Evolutionary conservation across 192 early-diverging fungal genomes (phyloP), one percentile per base, ranked within the genome.

Genomic region (Backusella westeae): DNA sequence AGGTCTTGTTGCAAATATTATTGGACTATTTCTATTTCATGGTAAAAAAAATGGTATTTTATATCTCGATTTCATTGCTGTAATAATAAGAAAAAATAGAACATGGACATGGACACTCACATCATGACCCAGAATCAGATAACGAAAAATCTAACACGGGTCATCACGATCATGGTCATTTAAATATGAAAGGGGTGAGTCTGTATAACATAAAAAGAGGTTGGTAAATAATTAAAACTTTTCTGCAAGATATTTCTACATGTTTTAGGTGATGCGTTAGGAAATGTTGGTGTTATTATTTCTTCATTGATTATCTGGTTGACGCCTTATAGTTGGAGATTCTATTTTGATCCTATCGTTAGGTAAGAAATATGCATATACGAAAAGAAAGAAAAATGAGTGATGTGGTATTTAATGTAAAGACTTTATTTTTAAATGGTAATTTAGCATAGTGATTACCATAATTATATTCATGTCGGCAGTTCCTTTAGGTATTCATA

Each of bases 201-300:
- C 19, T 49, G 19, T 6, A 52, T 35, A 6, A 56, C 17, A 12
- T 35, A 72, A 44, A 39, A 44, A 49, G n/a, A 49, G 19, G 35
- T 15, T 63, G 44, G 10, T 67, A 21, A 49, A n/a, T 7, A 21
- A 49, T n/a, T 49, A 49, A 32, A 49, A 49, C 19, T n/a, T 14
- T 65, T 26, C 41, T 29, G 7, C n/a, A 56, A 81, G 80, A 71
- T 98, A 12, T 96, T 96, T 83, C 82, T 98, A 46, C 96, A 98
- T 84, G 92, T 96, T 34, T 81, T 96, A 19, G 96, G 97, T 59
- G 97, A 98, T 81, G 92, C 94, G 4, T 85, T 97, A 19, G 95
- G 93, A 34, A 93, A 92, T 67, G 79, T 98, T 66, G 97, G 93
- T 3, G 97, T 98, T 32, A 95, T 98, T 52, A 80, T 89, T 46